These are phyloP conservation scores for Ganoderma leucocontextum DNA, from an alignment of 1,284 basidiomycete species.

Conservation along the genomic window DNA sequence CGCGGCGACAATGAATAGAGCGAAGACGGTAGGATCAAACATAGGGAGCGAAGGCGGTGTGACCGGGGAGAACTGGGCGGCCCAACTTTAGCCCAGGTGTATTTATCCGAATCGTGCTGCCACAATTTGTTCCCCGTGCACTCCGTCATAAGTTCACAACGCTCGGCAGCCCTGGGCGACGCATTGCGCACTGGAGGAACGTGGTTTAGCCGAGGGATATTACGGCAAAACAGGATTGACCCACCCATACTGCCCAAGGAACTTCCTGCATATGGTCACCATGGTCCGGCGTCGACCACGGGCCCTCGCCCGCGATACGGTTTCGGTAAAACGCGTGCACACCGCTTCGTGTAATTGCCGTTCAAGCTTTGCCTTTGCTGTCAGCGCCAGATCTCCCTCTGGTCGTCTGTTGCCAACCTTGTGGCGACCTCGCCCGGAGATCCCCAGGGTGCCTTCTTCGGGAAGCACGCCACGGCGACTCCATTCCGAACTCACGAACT, in stretches of 20 bases:
- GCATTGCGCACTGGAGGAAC: constrained; percentile 29
- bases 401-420: constrained; percentile 25
- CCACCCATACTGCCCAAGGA: constrained; percentile 15
- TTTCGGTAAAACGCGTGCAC: constrained; percentile 25
- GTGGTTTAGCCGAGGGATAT: constrained; percentile 30
- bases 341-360: constrained; percentile 29
- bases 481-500: constrained; percentile 21
- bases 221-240: constrained; percentile 28
- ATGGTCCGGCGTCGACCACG: constrained; percentile 24
- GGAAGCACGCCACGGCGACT: constrained; percentile 24
- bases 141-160: constrained; percentile 27
- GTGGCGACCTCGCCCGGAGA: constrained; percentile 29
- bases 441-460: constrained; percentile 28
- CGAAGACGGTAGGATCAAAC: constrained; percentile 16
- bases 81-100: constrained; percentile 13
- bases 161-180: constrained; percentile 16
- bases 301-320: constrained; percentile 21
- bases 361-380: constrained; percentile 33
- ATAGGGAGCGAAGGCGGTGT: constrained; percentile 11
- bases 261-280: constrained; percentile 26
- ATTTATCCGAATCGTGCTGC: constrained; percentile 24
- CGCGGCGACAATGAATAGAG: constrained; percentile 16
- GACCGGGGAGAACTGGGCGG: constrained; percentile 14
- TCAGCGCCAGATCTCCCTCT: constrained; percentile 25
- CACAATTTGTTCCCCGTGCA: constrained; percentile 24